Evolutionary conservation across 2,329 filamentous ascomycete species (phyloP).

Genomic region (Beauveria scarabaeidicola): DNA sequence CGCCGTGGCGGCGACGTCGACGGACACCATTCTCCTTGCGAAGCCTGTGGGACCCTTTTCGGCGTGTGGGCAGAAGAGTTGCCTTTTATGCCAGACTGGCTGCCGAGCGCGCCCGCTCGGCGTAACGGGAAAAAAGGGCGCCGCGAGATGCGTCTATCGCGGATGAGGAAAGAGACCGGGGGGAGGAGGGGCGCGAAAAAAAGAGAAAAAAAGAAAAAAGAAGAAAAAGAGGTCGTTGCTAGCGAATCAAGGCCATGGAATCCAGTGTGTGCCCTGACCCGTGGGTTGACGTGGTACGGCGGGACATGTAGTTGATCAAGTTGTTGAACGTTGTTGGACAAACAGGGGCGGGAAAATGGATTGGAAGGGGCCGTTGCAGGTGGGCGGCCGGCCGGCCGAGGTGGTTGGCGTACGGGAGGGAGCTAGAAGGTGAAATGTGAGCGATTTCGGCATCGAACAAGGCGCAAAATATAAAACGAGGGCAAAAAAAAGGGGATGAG

Average conservation of each 20-base stretch:
- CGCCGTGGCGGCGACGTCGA: constrained; percentile 14
- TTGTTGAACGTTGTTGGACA: not conserved
- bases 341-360: not conserved
- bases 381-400: not conserved
- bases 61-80: too few species aligned
- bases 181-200: too few species aligned
- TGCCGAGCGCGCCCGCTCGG: too few species aligned
- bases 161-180: not conserved
- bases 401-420: not conserved
- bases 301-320: not conserved
- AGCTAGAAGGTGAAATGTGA: not conserved
- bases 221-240: not conserved
- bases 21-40: constrained; percentile 2
- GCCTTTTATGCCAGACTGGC: too few species aligned
- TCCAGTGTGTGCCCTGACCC: not conserved
- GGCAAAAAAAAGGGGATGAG: not conserved
- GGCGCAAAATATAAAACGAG: too few species aligned
- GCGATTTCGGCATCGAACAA: not conserved
- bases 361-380: not conserved
- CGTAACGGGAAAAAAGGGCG: too few species aligned
- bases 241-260: constrained; percentile 5
- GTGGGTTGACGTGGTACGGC: not conserved
- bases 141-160: not conserved
- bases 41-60: not conserved
- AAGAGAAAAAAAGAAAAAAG: not conserved